Conservation (phyloP, 1,139 yeast species). For the Geotrichum restrictum region DNA sequence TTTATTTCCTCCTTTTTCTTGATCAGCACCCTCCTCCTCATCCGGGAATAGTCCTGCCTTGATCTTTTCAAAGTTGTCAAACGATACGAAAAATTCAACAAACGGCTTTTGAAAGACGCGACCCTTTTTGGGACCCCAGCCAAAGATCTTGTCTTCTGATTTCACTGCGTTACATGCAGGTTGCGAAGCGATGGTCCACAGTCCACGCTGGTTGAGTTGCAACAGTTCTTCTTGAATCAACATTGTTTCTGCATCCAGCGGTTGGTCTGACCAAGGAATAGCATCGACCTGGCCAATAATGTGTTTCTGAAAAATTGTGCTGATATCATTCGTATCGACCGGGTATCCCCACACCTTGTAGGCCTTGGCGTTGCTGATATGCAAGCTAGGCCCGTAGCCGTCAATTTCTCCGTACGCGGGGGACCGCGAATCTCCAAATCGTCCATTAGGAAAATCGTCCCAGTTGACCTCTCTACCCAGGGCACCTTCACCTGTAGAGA, state of each 20-base stretch:
- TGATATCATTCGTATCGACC: conserved; percentile 56
- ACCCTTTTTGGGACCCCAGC: conserved; percentile 95
- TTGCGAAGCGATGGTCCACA: conserved; percentile 90
- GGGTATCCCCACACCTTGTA: conserved; percentile 82
- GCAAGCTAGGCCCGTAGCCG: conserved; percentile 91
- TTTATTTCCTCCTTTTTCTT: conserved; percentile 50
- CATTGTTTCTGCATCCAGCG: conserved; percentile 84
- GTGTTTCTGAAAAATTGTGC: conserved; percentile 66
- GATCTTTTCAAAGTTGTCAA: conserved; percentile 62
- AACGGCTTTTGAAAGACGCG: conserved; percentile 89
- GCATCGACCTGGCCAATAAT: conserved; percentile 70
- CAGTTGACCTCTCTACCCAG: conserved; percentile 91
- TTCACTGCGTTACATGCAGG: conserved; percentile 77
- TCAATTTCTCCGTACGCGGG: conserved; percentile 97
- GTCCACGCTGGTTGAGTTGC: conserved; percentile 66
- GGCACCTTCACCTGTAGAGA: conserved; percentile 79
- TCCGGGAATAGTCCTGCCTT: conserved; percentile 27
- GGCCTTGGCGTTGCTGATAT: conserved; percentile 68
- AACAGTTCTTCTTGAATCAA: conserved; percentile 87
- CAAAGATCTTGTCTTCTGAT: conserved; percentile 81
- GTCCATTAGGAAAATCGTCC: conserved; percentile 98
- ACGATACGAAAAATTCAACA: conserved; percentile 78
- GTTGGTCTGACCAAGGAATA: conserved; percentile 88
- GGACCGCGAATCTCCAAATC: conserved; percentile 95
- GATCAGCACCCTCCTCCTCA: too few relatives aligned